Evolutionary conservation across 2,329 filamentous ascomycete genomes (phyloP).

Genomic region (Colletotrichum karsti): DNA sequence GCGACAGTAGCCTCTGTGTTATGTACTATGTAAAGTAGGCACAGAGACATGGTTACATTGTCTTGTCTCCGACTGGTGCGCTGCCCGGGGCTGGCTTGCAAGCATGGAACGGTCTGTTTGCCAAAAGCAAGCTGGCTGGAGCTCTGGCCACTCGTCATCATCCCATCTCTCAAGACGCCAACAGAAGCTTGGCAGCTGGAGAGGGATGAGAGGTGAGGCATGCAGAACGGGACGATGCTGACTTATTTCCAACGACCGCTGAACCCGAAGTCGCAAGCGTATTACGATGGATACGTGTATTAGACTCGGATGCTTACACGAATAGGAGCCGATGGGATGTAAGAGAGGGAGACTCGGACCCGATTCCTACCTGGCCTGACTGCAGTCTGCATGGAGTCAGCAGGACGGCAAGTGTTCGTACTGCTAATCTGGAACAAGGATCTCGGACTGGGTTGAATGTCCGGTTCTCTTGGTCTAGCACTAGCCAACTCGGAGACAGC

Average conservation of each 20-base stretch:
- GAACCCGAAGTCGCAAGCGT: neutral
- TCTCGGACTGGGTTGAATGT: constrained; percentile 8
- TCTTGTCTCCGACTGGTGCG: neutral
- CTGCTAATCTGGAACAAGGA: constrained; percentile 7
- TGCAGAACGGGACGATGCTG: neutral
- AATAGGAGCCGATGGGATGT: neutral
- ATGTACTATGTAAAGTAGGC: neutral
- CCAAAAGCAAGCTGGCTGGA: constrained; percentile 16
- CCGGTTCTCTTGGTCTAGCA: constrained; percentile 3
- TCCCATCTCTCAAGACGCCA: neutral
- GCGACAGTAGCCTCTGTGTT: neutral
- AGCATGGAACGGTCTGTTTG: neutral
- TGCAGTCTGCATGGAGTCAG: constrained; percentile 1
- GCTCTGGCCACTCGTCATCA: constrained; percentile 9
- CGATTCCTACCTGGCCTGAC: neutral
- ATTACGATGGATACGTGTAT: neutral
- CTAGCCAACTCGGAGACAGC: neutral
- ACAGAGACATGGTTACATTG: neutral
- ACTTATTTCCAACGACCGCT: neutral
- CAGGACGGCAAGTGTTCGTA: neutral
- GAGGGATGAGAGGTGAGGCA: neutral
- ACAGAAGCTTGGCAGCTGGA: constrained; percentile 5
- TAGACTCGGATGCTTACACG: constrained; percentile 2
- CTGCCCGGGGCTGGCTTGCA: neutral
- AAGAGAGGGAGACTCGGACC: neutral